Percentiles rank a stretch among this genome's conserved stretches.
phyloP scores from a whole-genome alignment of 768 basidiomycete genomes.

The Clathrus columnatus region DNA sequence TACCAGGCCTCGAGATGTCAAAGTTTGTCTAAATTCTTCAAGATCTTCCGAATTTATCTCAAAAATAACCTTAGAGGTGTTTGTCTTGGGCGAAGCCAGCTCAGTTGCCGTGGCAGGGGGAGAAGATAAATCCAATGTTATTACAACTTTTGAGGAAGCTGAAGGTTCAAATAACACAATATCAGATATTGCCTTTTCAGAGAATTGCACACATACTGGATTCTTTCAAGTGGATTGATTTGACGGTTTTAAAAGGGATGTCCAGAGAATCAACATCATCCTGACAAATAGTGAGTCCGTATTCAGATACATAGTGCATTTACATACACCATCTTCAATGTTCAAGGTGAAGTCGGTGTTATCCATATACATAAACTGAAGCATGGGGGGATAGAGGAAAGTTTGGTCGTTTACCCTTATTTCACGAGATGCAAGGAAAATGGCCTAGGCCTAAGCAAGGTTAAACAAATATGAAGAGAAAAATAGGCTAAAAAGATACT shows the following conservation, averaged over 20 bases:
- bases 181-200: background rate
- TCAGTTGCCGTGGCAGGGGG: background rate
- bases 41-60: background rate
- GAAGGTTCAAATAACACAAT: background rate
- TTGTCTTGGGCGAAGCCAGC: background rate
- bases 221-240: background rate
- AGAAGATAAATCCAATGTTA: background rate
- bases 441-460: background rate
- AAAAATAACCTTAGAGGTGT: background rate
- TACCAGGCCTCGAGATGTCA: background rate
- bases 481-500: background rate
- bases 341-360: background rate
- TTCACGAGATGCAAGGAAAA: background rate
- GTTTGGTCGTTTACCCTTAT: background rate
- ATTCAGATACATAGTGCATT: background rate
- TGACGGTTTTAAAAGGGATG: background rate
- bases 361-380: background rate
- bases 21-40: background rate
- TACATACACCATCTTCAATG: background rate
- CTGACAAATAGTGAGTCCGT: background rate
- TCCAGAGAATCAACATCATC: background rate
- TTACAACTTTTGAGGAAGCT: background rate
- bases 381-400: background rate
- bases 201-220: background rate
- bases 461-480: background rate